A percentile compares a stretch with the other conserved stretches of the same genome.
Conservation (phyloP, 2,329 filamentous ascomycete genomes). For the Pseudogymnoascus sp. region DNA sequence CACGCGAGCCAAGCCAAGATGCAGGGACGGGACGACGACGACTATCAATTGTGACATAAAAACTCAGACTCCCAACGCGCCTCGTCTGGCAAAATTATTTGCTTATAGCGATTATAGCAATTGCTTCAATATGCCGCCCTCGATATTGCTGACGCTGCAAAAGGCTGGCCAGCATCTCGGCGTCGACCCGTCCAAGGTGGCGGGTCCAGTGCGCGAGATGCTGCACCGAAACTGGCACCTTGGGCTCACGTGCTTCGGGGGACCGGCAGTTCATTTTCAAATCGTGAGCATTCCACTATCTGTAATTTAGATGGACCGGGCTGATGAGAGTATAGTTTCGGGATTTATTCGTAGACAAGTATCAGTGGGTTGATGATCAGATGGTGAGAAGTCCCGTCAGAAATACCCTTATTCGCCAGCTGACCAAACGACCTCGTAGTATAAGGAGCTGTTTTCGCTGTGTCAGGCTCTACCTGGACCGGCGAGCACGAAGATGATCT, state of each 20-base stretch:
- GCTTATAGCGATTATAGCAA: not conserved
- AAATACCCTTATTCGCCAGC: not conserved
- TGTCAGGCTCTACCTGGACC: constrained; percentile 61
- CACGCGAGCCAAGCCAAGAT: not conserved
- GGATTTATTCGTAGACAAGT: constrained; percentile 49
- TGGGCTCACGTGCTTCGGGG: constrained; percentile 58
- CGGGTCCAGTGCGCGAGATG: not conserved
- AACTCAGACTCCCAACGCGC: not conserved
- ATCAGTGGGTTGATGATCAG: constrained; percentile 61
- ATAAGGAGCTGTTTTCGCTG: constrained; percentile 63
- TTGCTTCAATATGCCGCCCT: not conserved
- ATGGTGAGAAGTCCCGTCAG: constrained; percentile 24
- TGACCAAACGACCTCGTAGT: constrained; percentile 29
- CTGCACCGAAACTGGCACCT: constrained; percentile 45
- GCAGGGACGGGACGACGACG: not conserved
- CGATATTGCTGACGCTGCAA: not conserved
- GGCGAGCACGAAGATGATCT: constrained; percentile 62
- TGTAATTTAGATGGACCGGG: not conserved
- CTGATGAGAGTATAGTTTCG: constrained; percentile 38
- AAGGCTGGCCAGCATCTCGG: not conserved
- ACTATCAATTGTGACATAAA: not conserved
- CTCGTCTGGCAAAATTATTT: not conserved
- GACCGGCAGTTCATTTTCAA: constrained; percentile 61
- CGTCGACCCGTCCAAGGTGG: not conserved
- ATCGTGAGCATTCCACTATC: constrained; percentile 33